Evolutionary conservation across 106 monocot genomes (phyloP).

Genomic region (Dendrobium catenatum): DNA sequence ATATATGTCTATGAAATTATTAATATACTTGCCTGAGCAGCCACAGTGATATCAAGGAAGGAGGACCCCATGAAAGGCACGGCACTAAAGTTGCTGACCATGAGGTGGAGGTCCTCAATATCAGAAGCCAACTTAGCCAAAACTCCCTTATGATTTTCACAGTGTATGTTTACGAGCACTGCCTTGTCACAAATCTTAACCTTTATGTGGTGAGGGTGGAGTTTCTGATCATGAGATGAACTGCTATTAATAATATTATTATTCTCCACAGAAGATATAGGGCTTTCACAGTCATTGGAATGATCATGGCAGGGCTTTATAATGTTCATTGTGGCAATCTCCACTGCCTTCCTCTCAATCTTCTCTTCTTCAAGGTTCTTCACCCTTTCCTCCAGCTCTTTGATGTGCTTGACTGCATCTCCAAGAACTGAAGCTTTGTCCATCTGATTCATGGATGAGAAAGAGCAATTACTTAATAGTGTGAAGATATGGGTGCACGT

Average conservation of each 20-base stretch:
- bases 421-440: slow-evolving; percentile 71
- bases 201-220: slow-evolving; percentile 41
- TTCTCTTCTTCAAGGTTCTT: slow-evolving; percentile 29
- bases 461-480: neutral
- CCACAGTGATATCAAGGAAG: slow-evolving; percentile 41
- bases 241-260: neutral
- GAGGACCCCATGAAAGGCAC: slow-evolving; percentile 34
- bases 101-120: slow-evolving; percentile 44
- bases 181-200: slow-evolving; percentile 30
- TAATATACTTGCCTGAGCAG: slow-evolving; percentile 43
- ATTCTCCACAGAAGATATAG: neutral
- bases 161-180: slow-evolving; percentile 54
- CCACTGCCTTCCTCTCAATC: slow-evolving; percentile 19
- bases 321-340: slow-evolving; percentile 8
- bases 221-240: neutral
- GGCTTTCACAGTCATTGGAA: neutral
- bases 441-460: slow-evolving; percentile 19
- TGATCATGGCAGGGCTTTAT: neutral
- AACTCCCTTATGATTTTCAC: slow-evolving; percentile 39
- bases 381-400: slow-evolving; percentile 47
- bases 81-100: slow-evolving; percentile 34
- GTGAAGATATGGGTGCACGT: neutral
- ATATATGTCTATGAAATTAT: too few relatives aligned
- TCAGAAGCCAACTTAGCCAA: slow-evolving; percentile 35
- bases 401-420: slow-evolving; percentile 62